These are phyloP conservation scores for Artomyces pyxidatus DNA, from an alignment of 768 basidiomycete species.

Conservation along the genomic window DNA sequence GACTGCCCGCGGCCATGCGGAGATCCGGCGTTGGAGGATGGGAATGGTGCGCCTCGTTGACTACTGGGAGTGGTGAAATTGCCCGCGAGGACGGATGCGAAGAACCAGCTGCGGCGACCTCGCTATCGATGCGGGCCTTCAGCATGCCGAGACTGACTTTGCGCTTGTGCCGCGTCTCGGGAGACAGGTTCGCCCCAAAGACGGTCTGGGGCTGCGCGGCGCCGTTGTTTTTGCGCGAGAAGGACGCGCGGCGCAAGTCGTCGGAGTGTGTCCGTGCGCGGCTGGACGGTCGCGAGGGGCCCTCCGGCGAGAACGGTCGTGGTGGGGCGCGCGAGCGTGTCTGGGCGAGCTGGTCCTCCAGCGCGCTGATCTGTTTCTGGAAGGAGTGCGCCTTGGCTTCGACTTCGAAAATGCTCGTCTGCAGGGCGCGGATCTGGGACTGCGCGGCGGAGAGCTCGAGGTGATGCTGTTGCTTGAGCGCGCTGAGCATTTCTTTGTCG, in stretches of 20 bases:
- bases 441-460: conserved; percentile 77
- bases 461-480: conserved; percentile 65
- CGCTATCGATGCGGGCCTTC: conserved; percentile 84
- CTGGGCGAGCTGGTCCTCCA: conserved; percentile 60
- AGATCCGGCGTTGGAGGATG: conserved; percentile 19
- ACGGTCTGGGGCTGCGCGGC: conserved; percentile 27
- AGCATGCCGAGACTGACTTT: conserved; percentile 83
- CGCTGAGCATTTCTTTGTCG: conserved; percentile 66
- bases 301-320: conserved; percentile 34
- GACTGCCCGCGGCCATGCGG: conserved; percentile 5
- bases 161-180: conserved; percentile 75
- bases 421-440: conserved; percentile 70
- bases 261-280: conserved; percentile 31
- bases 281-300: conserved; percentile 40
- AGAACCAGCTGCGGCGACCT: conserved; percentile 39
- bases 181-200: conserved; percentile 51
- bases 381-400: conserved; percentile 59
- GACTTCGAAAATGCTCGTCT: conserved; percentile 64
- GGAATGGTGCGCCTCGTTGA: conserved; percentile 21
- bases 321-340: conserved; percentile 33
- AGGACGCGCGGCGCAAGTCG: conserved; percentile 31
- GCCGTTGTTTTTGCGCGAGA: conserved; percentile 21
- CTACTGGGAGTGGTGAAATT: conserved; percentile 37
- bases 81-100: conserved; percentile 41
- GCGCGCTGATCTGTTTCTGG: conserved; percentile 54